phyloP scores from a whole-genome alignment of 2,329 filamentous ascomycete species.

The Pseudogymnoascus sp. region DNA sequence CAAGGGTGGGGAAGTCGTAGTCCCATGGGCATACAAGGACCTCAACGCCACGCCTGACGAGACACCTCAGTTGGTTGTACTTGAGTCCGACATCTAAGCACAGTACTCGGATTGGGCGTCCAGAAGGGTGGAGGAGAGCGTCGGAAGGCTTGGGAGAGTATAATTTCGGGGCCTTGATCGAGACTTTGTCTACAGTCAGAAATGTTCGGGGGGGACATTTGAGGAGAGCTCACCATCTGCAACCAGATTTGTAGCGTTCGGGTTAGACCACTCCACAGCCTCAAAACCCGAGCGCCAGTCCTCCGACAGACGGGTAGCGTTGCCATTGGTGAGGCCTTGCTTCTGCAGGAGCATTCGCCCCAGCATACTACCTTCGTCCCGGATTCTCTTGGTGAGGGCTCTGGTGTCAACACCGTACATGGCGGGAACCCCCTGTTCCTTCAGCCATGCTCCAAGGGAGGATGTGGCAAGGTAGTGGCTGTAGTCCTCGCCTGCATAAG shows the following conservation, averaged over 20 bases:
- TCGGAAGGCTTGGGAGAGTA: constrained; percentile 67
- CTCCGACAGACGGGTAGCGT: constrained; percentile 33
- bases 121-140: constrained; percentile 78
- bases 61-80: constrained; percentile 93
- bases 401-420: constrained; percentile 94
- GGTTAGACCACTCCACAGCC: constrained; percentile 78
- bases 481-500: constrained; percentile 90
- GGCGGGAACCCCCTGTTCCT: constrained; percentile 88
- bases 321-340: constrained; percentile 35
- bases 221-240: constrained; percentile 68
- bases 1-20: constrained; percentile 74
- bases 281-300: constrained; percentile 58
- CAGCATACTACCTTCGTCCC: constrained; percentile 92
- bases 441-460: constrained; percentile 88
- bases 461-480: constrained; percentile 89
- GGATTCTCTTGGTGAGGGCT: constrained; percentile 86
- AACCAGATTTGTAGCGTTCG: constrained; percentile 87
- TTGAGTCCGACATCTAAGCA: constrained; percentile 97
- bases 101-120: constrained; percentile 76
- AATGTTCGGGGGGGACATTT: constrained; percentile 21
- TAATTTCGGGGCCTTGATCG: constrained; percentile 75
- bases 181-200: constrained; percentile 57
- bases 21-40: constrained; percentile 95
- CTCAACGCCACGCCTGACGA: constrained; percentile 84
- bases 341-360: constrained; percentile 78